Evolutionary conservation across 805 yeast genomes (phyloP).

Genomic region (Wickerhamomyces chaumierensis): DNA sequence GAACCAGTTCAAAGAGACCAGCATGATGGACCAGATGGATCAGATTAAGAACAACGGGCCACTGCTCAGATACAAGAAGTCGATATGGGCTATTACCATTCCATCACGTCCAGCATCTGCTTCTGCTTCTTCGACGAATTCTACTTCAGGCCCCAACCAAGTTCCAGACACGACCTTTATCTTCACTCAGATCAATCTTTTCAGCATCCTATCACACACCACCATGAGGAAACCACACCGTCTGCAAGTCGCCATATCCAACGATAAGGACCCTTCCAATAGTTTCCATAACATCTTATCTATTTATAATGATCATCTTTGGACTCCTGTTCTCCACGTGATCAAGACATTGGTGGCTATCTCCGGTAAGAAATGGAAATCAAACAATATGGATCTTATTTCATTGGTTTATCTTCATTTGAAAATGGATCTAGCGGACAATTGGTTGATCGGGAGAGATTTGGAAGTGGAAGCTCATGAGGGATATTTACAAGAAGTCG

Average conservation of each 20-base stretch:
- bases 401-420: conserved; percentile 77
- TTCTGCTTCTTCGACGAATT: too few species aligned
- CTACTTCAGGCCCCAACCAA: too few species aligned
- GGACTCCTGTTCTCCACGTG: conserved; percentile 60
- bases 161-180: conserved; percentile 26
- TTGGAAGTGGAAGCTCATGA: conserved; percentile 62
- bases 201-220: conserved; percentile 45
- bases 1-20: conserved; percentile 11
- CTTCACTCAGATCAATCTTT: conserved; percentile 35
- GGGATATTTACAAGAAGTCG: conserved; percentile 78
- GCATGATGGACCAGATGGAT: conserved; percentile 21
- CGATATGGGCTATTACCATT: too few species aligned
- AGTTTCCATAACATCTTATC: conserved; percentile 44
- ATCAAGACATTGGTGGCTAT: conserved; percentile 77
- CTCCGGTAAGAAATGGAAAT: conserved; percentile 90
- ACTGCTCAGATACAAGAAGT: too few species aligned
- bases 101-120: neutral
- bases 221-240: conserved; percentile 66
- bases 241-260: conserved; percentile 35
- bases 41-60: neutral
- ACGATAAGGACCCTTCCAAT: conserved; percentile 54
- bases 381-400: conserved; percentile 85
- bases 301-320: conserved; percentile 50
- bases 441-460: conserved; percentile 82
- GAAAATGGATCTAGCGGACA: conserved; percentile 62